Evolutionary conservation across 108 stramenopile species (phyloP).

Genomic region (Pseudonitzschia pungens): DNA sequence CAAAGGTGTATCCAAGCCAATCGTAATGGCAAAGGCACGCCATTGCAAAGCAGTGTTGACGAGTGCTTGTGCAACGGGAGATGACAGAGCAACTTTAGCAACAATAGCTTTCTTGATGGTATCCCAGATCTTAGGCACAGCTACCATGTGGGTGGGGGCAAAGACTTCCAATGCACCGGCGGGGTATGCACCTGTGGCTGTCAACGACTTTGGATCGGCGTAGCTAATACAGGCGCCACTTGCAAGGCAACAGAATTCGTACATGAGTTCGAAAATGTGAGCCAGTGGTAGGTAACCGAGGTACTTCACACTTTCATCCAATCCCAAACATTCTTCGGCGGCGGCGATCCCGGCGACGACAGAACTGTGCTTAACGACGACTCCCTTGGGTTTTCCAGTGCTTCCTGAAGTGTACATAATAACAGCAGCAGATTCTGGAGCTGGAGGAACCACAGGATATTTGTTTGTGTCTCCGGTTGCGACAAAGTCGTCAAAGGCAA

Average conservation of each 20-base stretch:
- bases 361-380: constrained; percentile 87
- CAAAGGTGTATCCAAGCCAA: constrained; percentile 84
- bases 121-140: constrained; percentile 94
- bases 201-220: constrained; percentile 84
- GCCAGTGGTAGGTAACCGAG: constrained; percentile 75
- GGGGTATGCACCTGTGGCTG: constrained; percentile 80
- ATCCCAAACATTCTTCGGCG: constrained; percentile 31
- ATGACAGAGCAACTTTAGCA: constrained; percentile 72
- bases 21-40: constrained; percentile 61
- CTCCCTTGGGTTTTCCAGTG: constrained; percentile 96
- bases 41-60: constrained; percentile 70
- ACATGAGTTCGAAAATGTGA: constrained; percentile 89
- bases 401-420: constrained; percentile 97
- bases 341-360: constrained; percentile 67
- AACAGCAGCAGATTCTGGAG: constrained; percentile 79
- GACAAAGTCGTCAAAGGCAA: constrained; percentile 81
- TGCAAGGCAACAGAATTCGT: constrained; percentile 66
- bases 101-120: constrained; percentile 89
- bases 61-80: constrained; percentile 63
- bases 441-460: constrained; percentile 72
- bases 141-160: constrained; percentile 83
- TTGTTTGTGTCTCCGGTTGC: constrained; percentile 63
- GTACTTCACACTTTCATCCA: constrained; percentile 49
- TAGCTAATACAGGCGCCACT: constrained; percentile 75
- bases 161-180: constrained; percentile 84